Percentiles rank a stretch among this genome's conserved stretches.
phyloP scores from a whole-genome alignment of 345 rosid species.

The Salix viminalis region DNA sequence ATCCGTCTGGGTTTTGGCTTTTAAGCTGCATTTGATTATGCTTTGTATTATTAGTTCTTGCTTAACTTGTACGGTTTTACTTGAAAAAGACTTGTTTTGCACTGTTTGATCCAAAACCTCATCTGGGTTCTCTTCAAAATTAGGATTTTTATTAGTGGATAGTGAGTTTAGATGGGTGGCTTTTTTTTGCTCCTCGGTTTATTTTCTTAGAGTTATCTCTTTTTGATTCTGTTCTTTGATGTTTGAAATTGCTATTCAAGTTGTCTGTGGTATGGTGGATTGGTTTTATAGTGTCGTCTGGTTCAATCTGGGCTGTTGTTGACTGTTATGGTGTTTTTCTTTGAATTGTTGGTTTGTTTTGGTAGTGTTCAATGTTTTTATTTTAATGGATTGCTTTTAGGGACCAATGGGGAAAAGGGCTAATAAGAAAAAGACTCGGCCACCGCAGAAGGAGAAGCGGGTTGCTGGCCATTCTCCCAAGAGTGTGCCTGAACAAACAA shows the following conservation, averaged over 20 bases:
- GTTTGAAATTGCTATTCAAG: not conserved
- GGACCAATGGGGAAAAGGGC: constrained; percentile 81
- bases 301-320: not conserved
- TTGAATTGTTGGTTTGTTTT: constrained; percentile 1
- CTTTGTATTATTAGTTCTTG: not conserved
- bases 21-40: not conserved
- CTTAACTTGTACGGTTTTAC: not conserved
- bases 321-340: not conserved
- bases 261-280: not conserved
- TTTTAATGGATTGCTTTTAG: constrained; percentile 28
- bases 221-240: not conserved
- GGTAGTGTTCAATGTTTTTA: constrained; percentile 9
- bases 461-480: constrained; percentile 28
- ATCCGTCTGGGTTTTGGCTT: not conserved
- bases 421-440: constrained; percentile 57
- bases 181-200: not conserved
- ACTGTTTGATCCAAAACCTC: constrained; percentile 15
- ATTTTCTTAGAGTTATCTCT: not conserved
- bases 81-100: constrained; percentile 20
- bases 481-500: constrained; percentile 33
- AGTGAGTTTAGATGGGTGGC: not conserved
- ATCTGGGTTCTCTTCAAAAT: constrained; percentile 23
- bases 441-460: constrained; percentile 52
- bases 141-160: constrained; percentile 5
- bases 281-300: not conserved